phyloP scores from a whole-genome alignment of 2,329 filamentous ascomycete genomes.

The Dactylellina parvicollis region DNA sequence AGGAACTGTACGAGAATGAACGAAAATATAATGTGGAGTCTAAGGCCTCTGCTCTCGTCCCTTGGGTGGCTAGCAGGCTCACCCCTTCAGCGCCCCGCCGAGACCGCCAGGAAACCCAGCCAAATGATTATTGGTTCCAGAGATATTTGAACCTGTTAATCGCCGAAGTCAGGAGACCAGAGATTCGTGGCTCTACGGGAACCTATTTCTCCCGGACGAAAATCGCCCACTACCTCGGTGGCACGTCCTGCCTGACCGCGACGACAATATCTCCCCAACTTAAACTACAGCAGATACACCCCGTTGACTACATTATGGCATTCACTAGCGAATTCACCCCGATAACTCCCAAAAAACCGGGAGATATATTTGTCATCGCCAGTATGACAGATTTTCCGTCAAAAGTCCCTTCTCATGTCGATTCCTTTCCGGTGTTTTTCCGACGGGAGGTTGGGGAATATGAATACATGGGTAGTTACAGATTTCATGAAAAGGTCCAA shows the following conservation, averaged over 20 bases:
- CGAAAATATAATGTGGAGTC: not conserved
- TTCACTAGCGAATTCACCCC: conserved; percentile 15
- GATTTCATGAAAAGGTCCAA: conserved; percentile 18
- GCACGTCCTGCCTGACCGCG: conserved; percentile 15
- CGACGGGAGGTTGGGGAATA: conserved; percentile 11
- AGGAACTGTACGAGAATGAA: too few species aligned
- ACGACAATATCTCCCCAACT: not conserved
- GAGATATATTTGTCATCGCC: conserved; percentile 22
- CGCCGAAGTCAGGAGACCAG: not conserved
- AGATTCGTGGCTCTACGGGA: not conserved
- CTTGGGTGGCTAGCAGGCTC: not conserved
- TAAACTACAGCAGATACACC: not conserved
- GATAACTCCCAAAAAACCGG: not conserved
- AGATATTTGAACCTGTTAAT: conserved; percentile 13
- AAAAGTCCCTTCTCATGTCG: not conserved
- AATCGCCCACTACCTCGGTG: conserved; percentile 33
- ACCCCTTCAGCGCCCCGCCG: not conserved
- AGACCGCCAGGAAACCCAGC: not conserved
- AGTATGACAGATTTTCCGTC: not conserved
- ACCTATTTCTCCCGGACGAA: conserved; percentile 14
- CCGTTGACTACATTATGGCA: conserved; percentile 6
- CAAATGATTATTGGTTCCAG: conserved; percentile 40
- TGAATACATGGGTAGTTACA: conserved; percentile 43
- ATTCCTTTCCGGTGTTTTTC: conserved; percentile 39
- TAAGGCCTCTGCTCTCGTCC: not conserved